A percentile compares a stretch with the other conserved stretches of the same genome.
These are phyloP conservation scores for Apiospora marii DNA, from an alignment of 2,329 filamentous ascomycete species.

Conservation along the genomic window DNA sequence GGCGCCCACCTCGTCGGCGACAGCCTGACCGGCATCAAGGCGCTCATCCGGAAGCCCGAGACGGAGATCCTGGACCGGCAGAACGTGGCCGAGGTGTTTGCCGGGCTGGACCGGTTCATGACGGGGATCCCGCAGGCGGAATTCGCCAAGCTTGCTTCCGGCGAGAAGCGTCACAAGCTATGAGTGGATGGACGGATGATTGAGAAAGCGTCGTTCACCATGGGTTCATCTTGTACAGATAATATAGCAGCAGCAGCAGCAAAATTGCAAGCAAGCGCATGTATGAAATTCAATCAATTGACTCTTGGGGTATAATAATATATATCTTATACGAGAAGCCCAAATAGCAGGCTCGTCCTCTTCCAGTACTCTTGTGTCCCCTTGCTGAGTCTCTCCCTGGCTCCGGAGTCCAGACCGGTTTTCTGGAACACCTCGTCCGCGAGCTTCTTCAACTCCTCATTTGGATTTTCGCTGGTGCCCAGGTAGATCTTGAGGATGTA, in stretches of 20 bases:
- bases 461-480: conserved; percentile 36
- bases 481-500: conserved; percentile 58
- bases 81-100: conserved; percentile 86
- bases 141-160: conserved; percentile 83
- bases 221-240: not conserved
- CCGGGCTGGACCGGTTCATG: conserved; percentile 81
- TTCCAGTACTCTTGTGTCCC: conserved; percentile 81
- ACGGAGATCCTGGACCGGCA: conserved; percentile 76
- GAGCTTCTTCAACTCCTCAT: conserved; percentile 51
- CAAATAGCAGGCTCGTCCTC: conserved; percentile 83
- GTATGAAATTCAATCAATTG: conserved; percentile 20
- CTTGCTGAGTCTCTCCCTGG: conserved; percentile 64
- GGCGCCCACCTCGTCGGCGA: conserved; percentile 82
- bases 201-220: not conserved
- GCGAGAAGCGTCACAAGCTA: conserved; percentile 95
- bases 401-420: conserved; percentile 57
- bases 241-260: not conserved
- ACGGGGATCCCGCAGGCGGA: conserved; percentile 85
- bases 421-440: conserved; percentile 54
- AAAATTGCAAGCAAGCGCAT: conserved; percentile 24
- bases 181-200: conserved; percentile 44
- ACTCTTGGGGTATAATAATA: conserved; percentile 26
- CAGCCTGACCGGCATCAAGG: conserved; percentile 85
- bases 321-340: conserved; percentile 64
- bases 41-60: conserved; percentile 78